Percentiles rank a stretch among this genome's conserved stretches.
Evolutionary conservation across 2,329 filamentous ascomycete genomes (phyloP).

Genomic region (Alternaria sp.): DNA sequence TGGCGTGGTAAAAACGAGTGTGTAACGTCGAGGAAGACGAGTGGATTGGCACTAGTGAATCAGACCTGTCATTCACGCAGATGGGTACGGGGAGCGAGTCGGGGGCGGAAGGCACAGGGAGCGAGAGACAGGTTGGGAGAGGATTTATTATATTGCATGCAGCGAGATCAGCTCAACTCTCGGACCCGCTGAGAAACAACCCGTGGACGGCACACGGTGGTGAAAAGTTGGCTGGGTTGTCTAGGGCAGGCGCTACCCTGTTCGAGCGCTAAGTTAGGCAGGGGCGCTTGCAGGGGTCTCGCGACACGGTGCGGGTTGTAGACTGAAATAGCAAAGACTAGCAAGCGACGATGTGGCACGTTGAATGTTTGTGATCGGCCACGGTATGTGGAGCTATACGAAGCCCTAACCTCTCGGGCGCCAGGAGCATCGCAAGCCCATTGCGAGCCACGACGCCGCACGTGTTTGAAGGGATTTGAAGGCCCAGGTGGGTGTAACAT

Average conservation of each 20-base stretch:
- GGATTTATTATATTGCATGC: conserved; percentile 38
- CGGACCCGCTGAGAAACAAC: conserved; percentile 32
- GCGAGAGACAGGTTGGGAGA: conserved; percentile 20
- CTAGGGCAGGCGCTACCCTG: conserved; percentile 26
- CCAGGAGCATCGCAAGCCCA: conserved; percentile 3
- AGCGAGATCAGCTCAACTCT: conserved; percentile 23
- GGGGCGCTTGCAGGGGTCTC: conserved; percentile 13
- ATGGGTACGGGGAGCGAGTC: conserved; percentile 10
- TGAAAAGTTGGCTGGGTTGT: conserved; percentile 21
- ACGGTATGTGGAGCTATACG: conserved; percentile 25
- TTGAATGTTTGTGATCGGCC: conserved; percentile 27
- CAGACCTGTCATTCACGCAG: conserved; percentile 17
- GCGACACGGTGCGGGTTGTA: conserved; percentile 30
- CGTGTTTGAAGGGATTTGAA: background rate
- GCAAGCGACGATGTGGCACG: conserved; percentile 33
- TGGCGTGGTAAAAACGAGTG: conserved; percentile 40
- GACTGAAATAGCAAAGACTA: conserved; percentile 39
- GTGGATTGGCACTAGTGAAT: conserved; percentile 42
- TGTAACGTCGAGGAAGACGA: conserved; percentile 34
- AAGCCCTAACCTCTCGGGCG: conserved; percentile 2
- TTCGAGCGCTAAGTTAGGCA: conserved; percentile 2
- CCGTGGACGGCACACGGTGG: conserved; percentile 19
- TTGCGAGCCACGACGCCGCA: background rate
- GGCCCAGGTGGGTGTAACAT: background rate
- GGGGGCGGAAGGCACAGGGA: conserved; percentile 29